Evolutionary conservation across 352 stramenopile genomes (phyloP), one percentile per base, ranked within the genome.

Genomic region (Globisporangium orthogonon): DNA sequence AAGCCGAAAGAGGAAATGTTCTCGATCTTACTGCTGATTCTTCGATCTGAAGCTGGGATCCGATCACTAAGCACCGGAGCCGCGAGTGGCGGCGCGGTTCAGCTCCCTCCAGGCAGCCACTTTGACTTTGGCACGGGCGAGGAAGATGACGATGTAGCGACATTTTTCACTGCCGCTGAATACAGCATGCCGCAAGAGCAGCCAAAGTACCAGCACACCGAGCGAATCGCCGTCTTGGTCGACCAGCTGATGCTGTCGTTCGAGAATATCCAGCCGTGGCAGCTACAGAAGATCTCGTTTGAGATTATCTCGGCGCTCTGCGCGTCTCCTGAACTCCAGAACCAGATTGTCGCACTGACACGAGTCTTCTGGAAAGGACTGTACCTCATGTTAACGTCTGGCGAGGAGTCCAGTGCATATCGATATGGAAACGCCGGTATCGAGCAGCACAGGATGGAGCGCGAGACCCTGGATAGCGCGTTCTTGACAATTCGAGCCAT

Each of bases 301-400:
- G 80, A 85, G 31, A 86, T 90, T 41, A 80, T 86, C 31, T 74
- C 76, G 29, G 76, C 79, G n/a, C 63, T 92, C 33, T 90, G 79
- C 47, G 63, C 65, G 11, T 84, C 70, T 40, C 61, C 43, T 14
- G 66, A 69, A 6, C 61, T 92, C 0, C 83, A 89, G 55, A 61
- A 85, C 18, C 74, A 89, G 62, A 80, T 92, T 14, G 73, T 90
- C 40, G 53, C 65, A 29, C 76, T 69, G 18, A 89, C 79, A 6
- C 71, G 82, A 10, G 56, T 92, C 11, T 92, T 92, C 54, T 92
- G 83, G 83, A 84, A 88, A 60, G 78, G 74, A 2, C 58, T 92
- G 17, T 89, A 92, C 54, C 66, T 92, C 40, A 83, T 92, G 35
- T 58, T 92, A 37, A 78, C 76, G 11, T 87, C 78, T 9, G 78